Base-by-base conservation (phyloP, 2,329 filamentous ascomycete species). In the Verticillium tricorpus region DNA sequence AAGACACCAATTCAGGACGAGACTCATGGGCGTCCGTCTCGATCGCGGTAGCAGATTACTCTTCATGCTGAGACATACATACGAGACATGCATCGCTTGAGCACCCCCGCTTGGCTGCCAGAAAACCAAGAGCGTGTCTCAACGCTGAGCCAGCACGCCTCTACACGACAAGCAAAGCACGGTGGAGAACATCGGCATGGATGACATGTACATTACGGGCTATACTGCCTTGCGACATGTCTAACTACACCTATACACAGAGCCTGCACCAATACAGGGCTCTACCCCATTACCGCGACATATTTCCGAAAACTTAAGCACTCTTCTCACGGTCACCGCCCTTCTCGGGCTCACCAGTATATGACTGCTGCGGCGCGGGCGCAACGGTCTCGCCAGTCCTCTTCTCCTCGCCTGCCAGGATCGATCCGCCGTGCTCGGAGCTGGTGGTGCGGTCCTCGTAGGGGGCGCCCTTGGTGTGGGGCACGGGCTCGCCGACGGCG, bases 381-480 rank as follows among this genome's bases (percentile, higher is more conserved):
- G 45, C 45, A 25, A 32, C 40, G n/a, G 61, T 58, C 57, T 65
- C 64, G 11, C 61, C 61, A n/a, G 61, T 40, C 9, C 63, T 58
- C 56, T 54, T 65, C 32, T 65, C 63, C 40, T 65, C 63, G 15
- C 56, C 59, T 17, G 50, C 28, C 39, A 34, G 40, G 31, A 63
- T 35, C 7, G 61, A 66, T 22, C 58, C 64, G 11, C 63, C 61
- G 34, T 60, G 64, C 22, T 66, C 64, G 22, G 61, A 65, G 58
- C 64, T 66, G n/a, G 50, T 50, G 1, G 58, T 52, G 19, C 58
- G 58, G 31, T 54, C 58, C 17, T 54, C 37, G 37, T 39, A 39
- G n/a, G 28, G 40, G 14, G 61, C 64, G 50, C 61, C 69, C 63
- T 71, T 70, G 34, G 63, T 52, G 14, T 59, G 60, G 37, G 58